Percentiles rank a stretch among this genome's conserved stretches.
Evolutionary conservation across 2,329 filamentous ascomycete species (phyloP).

Genomic region (Leptosphaerulina australis): DNA sequence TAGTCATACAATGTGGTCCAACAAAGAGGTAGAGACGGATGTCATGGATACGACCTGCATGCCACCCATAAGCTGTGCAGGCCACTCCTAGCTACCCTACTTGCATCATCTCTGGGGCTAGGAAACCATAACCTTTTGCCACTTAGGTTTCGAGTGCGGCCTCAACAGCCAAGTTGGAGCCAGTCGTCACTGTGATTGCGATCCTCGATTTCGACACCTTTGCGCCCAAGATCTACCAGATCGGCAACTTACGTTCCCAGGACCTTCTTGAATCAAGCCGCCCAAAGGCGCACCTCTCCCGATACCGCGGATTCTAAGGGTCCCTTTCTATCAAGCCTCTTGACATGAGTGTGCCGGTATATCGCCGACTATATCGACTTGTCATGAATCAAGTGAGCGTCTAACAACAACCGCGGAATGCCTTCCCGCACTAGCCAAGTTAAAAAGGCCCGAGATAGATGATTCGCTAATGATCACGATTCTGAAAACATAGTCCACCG

Average conservation of each 20-base stretch:
- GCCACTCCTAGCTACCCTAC: slow-evolving; percentile 10
- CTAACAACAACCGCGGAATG: slow-evolving; percentile 11
- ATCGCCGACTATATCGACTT: slow-evolving; percentile 12
- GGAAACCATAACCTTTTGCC: slow-evolving; percentile 19
- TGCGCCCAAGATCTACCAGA: slow-evolving; percentile 34
- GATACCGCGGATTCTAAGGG: slow-evolving; percentile 24
- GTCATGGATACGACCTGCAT: slow-evolving; percentile 9
- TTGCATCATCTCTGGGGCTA: slow-evolving; percentile 17
- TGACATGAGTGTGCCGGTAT: slow-evolving; percentile 17
- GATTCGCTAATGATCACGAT: slow-evolving; percentile 10
- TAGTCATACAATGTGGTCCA: slow-evolving; percentile 3
- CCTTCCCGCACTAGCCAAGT: slow-evolving; percentile 2
- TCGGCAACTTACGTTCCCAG: slow-evolving; percentile 29
- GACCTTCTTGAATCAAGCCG: slow-evolving; percentile 16
- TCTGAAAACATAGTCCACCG: slow-evolving; percentile 1
- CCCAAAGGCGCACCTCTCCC: slow-evolving; percentile 23
- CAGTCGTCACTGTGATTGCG: slow-evolving; percentile 27
- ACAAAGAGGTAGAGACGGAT: slow-evolving; percentile 6
- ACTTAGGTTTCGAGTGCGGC: slow-evolving; percentile 6
- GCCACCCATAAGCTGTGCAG: slow-evolving; percentile 5
- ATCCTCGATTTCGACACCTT: slow-evolving; percentile 31
- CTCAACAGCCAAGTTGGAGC: slow-evolving; percentile 15
- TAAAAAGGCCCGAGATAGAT: slow-evolving; percentile 13
- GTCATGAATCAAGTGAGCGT: slow-evolving; percentile 10
- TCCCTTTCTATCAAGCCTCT: slow-evolving; percentile 11